Percentiles rank a stretch among this genome's conserved stretches.
Conservation (phyloP, 805 yeast genomes). For the Candida parachauliodes region DNA sequence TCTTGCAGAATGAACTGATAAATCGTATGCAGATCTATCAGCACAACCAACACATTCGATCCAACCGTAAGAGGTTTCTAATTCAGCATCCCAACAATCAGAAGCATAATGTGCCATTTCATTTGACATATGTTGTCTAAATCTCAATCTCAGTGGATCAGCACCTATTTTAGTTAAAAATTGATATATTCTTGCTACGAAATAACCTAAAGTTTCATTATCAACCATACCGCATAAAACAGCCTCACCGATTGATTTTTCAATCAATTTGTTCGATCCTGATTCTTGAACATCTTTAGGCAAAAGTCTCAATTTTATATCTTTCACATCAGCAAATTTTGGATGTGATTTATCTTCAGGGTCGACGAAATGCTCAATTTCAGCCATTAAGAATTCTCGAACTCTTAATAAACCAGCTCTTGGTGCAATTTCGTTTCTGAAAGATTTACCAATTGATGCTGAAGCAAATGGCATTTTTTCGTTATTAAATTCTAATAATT, state of each 20-base stretch:
- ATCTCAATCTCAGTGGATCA: conserved; percentile 76
- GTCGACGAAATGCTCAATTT: conserved; percentile 97
- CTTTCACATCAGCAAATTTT: conserved; percentile 71
- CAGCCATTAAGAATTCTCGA: conserved; percentile 99
- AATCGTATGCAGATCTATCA: conserved; percentile 97
- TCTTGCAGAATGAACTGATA: conserved; percentile 90
- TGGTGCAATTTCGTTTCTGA: conserved; percentile 98
- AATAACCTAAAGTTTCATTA: conserved; percentile 95
- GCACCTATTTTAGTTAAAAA: conserved; percentile 90
- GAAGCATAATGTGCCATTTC: conserved; percentile 99
- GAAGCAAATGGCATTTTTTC: conserved; percentile 99
- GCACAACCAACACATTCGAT: conserved; percentile 99
- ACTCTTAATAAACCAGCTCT: conserved; percentile 97
- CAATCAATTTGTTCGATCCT: conserved; percentile 70
- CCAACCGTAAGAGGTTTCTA: conserved; percentile 97
- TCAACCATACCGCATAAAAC: conserved; percentile 85
- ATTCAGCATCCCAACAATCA: conserved; percentile 99
- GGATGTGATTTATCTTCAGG: conserved; percentile 83
- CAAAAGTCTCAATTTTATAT: conserved; percentile 70
- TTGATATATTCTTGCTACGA: conserved; percentile 85
- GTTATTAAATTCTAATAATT: conserved; percentile 91
- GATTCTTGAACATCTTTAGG: conserved; percentile 85
- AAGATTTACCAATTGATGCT: conserved; percentile 97
- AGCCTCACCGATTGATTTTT: conserved; percentile 82
- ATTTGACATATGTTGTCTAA: conserved; percentile 97